phyloP scores from a whole-genome alignment of 257 asterid genomes.

The Solanum stenotomum region DNA sequence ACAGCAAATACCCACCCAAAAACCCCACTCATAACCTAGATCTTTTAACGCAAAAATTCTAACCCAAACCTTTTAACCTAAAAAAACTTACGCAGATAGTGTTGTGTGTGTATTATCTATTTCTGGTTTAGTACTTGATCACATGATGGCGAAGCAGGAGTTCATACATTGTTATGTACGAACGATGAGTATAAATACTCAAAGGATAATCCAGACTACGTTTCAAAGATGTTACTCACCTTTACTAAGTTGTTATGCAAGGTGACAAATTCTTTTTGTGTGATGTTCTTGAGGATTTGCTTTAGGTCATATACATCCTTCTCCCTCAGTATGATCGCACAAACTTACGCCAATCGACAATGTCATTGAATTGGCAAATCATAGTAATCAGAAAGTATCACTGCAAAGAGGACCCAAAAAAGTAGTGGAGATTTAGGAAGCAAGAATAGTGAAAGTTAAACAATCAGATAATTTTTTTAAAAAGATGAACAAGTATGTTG shows the following conservation, averaged over 20 bases:
- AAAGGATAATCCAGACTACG: background rate
- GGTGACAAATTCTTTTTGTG: constrained; percentile 59
- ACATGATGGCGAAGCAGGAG: constrained; percentile 87
- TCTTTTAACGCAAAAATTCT: no score
- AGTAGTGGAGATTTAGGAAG: background rate
- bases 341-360: constrained; percentile 71
- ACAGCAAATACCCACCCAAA: no score
- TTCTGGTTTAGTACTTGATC: constrained; percentile 54
- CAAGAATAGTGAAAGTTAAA: background rate
- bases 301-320: constrained; percentile 87
- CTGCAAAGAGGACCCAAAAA: constrained; percentile 36
- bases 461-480: background rate
- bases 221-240: constrained; percentile 24
- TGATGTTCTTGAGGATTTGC: constrained; percentile 66
- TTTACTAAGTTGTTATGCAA: constrained; percentile 84
- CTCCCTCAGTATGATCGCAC: constrained; percentile 40
- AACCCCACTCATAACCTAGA: no score
- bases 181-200: no score
- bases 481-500: background rate
- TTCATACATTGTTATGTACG: constrained; percentile 47
- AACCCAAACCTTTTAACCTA: no score
- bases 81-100: no score
- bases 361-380: constrained; percentile 90
- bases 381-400: constrained; percentile 84
- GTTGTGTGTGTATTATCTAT: no score